Conservation (phyloP, 495 filamentous ascomycete species). For the Hapsidospora chrysogenum region DNA sequence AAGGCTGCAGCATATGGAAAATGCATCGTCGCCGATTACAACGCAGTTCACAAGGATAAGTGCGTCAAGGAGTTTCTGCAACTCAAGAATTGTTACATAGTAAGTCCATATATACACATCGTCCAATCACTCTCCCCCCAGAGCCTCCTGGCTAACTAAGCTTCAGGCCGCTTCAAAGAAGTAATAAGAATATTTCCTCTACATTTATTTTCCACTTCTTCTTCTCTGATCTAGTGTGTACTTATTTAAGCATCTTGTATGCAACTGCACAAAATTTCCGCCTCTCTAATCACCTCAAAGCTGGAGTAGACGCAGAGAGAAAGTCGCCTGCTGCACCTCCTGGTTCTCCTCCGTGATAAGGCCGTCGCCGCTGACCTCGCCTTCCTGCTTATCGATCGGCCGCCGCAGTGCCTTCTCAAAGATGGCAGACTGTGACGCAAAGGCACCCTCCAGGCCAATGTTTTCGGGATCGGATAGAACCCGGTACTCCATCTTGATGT, state of each 20-base stretch:
- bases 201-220: not conserved
- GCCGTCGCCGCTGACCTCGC: conserved; percentile 35
- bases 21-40: conserved; percentile 84
- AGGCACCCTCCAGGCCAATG: conserved; percentile 56
- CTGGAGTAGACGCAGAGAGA: conserved; percentile 68
- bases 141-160: not conserved
- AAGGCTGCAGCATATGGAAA: conserved; percentile 80
- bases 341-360: conserved; percentile 76
- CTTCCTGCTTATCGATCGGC: conserved; percentile 57
- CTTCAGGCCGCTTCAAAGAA: conserved; percentile 26
- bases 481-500: conserved; percentile 71
- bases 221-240: not conserved
- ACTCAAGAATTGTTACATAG: conserved; percentile 78
- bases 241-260: not conserved
- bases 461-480: conserved; percentile 62
- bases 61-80: conserved; percentile 72
- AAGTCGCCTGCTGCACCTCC: conserved; percentile 74
- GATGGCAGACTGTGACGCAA: conserved; percentile 44
- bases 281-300: conserved; percentile 27
- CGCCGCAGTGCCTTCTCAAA: conserved; percentile 71
- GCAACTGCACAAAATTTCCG: not conserved
- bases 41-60: conserved; percentile 79
- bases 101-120: conserved; percentile 21
- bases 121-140: not conserved
- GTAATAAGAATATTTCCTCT: not conserved